phyloP scores from a whole-genome alignment of 345 rosid genomes.

The Diplotaxis tenuifolia region DNA sequence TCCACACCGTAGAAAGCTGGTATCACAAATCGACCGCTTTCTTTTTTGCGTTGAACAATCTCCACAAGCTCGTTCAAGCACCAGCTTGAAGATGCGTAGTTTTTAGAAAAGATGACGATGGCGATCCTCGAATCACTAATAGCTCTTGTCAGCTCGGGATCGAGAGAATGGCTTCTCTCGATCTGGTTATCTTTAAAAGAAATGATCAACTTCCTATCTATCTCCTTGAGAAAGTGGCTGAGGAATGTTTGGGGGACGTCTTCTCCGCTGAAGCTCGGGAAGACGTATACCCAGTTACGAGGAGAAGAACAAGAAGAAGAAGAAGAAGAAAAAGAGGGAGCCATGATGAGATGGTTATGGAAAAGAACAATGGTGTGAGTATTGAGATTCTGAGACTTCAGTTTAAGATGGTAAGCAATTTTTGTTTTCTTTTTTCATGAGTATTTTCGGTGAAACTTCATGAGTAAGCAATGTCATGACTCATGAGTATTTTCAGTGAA shows the following conservation, averaged over 20 bases:
- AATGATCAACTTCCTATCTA: background rate
- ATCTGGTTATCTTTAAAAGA: background rate
- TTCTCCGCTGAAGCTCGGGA: conserved; percentile 3
- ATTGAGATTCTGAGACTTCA: too few relatives aligned
- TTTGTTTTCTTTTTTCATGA: too few relatives aligned
- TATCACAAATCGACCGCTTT: background rate
- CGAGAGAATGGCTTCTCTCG: background rate
- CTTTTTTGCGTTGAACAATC: background rate
- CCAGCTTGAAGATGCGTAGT: background rate
- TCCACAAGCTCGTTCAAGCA: background rate
- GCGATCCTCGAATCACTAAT: background rate
- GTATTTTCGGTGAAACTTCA: too few relatives aligned
- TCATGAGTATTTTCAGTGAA: too few relatives aligned
- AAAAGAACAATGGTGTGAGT: background rate
- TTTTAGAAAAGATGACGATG: background rate
- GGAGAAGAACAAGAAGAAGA: too few relatives aligned
- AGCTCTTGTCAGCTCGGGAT: background rate
- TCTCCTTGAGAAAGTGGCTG: conserved; percentile 3
- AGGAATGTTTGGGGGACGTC: background rate
- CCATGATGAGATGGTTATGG: background rate
- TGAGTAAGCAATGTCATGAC: too few relatives aligned
- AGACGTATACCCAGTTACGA: background rate
- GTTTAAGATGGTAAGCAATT: too few relatives aligned
- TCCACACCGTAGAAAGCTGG: background rate
- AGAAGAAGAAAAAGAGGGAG: background rate